phyloP scores from a whole-genome alignment of 805 yeast genomes.

The Candida jianshihensis region DNA sequence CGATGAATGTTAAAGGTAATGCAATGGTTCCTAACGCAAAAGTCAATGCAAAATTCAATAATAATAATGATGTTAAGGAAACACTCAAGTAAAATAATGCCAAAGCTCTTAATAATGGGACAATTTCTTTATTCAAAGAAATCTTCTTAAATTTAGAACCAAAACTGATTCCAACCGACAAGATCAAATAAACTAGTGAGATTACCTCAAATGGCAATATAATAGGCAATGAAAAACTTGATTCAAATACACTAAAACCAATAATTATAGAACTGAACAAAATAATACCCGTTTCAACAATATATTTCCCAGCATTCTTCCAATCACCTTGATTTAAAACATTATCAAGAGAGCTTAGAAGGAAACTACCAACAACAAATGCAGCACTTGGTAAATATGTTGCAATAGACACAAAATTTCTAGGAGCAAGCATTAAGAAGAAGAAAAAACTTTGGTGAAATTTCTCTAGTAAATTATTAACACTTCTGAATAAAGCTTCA shows the following conservation, averaged over 20 bases:
- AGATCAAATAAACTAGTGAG: constrained; percentile 9
- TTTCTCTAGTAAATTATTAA: constrained; percentile 87
- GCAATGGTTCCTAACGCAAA: constrained; percentile 62
- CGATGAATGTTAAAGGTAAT: constrained; percentile 64
- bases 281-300: constrained; percentile 24
- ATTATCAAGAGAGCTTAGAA: constrained; percentile 58
- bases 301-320: constrained; percentile 3
- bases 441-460: constrained; percentile 97
- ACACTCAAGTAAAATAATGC: constrained; percentile 60
- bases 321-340: constrained; percentile 32
- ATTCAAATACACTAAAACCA: constrained; percentile 22
- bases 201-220: constrained; percentile 10
- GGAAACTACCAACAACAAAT: constrained; percentile 59
- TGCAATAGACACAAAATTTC: constrained; percentile 83
- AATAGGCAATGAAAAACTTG: constrained; percentile 16
- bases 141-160: constrained; percentile 14
- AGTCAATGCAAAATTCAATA: constrained; percentile 81
- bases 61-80: constrained; percentile 63
- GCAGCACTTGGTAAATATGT: constrained; percentile 87
- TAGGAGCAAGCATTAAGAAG: constrained; percentile 74
- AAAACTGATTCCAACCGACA: constrained; percentile 14
- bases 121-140: constrained; percentile 8
- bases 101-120: constrained; percentile 29
- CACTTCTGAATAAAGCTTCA: constrained; percentile 81
- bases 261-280: constrained; percentile 24